Evolutionary conservation across 2,329 filamentous ascomycete species (phyloP), one percentile per base, ranked within the genome.

Genomic region (Colletotrichum sp.): DNA sequence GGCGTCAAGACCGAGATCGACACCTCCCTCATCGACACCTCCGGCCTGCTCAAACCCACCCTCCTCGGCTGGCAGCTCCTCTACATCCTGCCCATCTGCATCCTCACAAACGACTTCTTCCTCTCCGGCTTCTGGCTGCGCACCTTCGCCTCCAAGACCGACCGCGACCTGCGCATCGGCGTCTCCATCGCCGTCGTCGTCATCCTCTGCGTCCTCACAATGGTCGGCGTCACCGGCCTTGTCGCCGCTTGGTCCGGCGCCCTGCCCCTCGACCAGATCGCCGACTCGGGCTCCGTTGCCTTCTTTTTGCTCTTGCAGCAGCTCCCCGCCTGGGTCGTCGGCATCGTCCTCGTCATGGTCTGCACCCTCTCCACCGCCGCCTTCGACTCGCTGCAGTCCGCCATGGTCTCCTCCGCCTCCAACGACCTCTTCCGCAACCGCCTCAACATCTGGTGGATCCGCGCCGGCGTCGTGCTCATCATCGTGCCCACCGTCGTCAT

Each of bases 91-190:
- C 94, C 95, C 0, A 90, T 97, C 8, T 95, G 95, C 60, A 91
- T 97, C 78, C 82, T 96, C 72, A 96, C 95, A 75, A 97, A 96
- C 85, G 93, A 96, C 87, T 96, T 97, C 88, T 97, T 97, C 87
- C 88, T 97, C 59, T 95, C 94, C 36, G 93, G 92, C 79, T 96
- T 95, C 85, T 97, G 95, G 95, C 91, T 96, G 83, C 93, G 95
- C 67, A 95, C 95, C 7, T 97, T 97, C 81, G 93, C 95, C 21
- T 94, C 94, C 68, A 93, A 91, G 83, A 95, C 93, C 0, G 95
- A 97, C 87, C 93, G 90, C 80, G 95, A 96, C 81, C 90, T 97
- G 8, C 93, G 92, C 88, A 88, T 96, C 71, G 95, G 95, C 65
- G 90, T 95, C 34, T 90, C 90, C n/a, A 88, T 95, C 66, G 94